phyloP scores from a whole-genome alignment of 2,329 filamentous ascomycete species.

The Colletotrichum sidae region DNA sequence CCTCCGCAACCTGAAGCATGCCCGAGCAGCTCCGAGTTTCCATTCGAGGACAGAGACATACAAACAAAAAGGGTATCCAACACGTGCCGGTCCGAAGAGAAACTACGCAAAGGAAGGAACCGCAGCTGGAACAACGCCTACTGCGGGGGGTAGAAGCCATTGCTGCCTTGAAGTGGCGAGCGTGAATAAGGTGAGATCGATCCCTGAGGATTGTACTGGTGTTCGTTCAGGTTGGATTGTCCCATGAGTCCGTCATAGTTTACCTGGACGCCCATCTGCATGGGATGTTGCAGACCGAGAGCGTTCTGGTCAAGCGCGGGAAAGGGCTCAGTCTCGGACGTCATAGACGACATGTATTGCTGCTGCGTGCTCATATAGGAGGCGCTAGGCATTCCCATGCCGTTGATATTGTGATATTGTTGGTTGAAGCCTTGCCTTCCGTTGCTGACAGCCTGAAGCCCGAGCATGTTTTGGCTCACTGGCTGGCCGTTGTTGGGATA shows the following conservation, averaged over 20 bases:
- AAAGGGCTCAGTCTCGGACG: constrained; percentile 50
- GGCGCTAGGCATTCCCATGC: constrained; percentile 46
- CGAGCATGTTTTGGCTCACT: constrained; percentile 25
- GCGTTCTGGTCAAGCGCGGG: constrained; percentile 47
- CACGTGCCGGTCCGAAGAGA: constrained; percentile 12
- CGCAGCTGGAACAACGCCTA: background rate
- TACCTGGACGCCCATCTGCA: constrained; percentile 41
- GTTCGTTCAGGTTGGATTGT: constrained; percentile 43
- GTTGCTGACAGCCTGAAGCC: constrained; percentile 21
- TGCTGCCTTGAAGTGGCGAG: constrained; percentile 53
- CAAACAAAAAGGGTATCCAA: constrained; percentile 29
- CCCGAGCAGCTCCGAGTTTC: background rate
- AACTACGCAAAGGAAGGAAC: background rate
- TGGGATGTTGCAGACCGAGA: constrained; percentile 49
- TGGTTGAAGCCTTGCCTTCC: constrained; percentile 37
- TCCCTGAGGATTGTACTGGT: constrained; percentile 54
- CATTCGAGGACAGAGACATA: background rate
- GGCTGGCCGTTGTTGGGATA: constrained; percentile 19
- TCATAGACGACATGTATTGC: constrained; percentile 46
- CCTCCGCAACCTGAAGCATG: background rate
- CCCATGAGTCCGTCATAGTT: constrained; percentile 48
- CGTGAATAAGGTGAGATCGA: constrained; percentile 56
- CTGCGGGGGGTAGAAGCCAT: constrained; percentile 48
- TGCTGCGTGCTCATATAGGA: constrained; percentile 42
- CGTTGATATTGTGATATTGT: constrained; percentile 42